A percentile compares a stretch with the other conserved stretches of the same genome.
These are phyloP conservation scores for Crithidia acanthocephali DNA, from an alignment of 208 protist genomes.

Conservation along the genomic window DNA sequence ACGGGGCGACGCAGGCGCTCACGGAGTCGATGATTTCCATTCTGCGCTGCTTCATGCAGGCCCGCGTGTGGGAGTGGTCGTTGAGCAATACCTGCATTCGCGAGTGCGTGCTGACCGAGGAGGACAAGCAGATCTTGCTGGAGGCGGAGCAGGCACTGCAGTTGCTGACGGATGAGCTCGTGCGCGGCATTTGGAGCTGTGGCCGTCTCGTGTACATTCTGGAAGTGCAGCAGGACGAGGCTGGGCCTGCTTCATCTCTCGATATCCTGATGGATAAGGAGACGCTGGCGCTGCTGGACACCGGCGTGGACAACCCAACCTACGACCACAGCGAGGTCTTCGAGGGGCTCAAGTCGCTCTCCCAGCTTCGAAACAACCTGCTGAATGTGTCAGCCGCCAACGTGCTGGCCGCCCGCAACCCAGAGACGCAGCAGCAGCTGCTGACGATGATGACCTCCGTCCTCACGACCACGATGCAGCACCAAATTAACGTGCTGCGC, in stretches of 20 bases:
- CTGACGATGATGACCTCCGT: slow-evolving; percentile 35
- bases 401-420: slow-evolving; percentile 4
- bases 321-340: slow-evolving; percentile 23
- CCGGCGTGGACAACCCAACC: slow-evolving; percentile 5
- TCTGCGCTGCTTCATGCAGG: slow-evolving; percentile 34
- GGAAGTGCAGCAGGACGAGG: slow-evolving; percentile 30
- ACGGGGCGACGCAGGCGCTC: slow-evolving; percentile 9
- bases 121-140: slow-evolving; percentile 27
- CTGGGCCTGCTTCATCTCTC: slow-evolving; percentile 23
- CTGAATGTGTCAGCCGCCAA: slow-evolving; percentile 5
- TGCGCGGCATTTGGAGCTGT: slow-evolving; percentile 9
- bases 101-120: slow-evolving; percentile 34
- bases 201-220: slow-evolving; percentile 17
- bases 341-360: slow-evolving; percentile 16
- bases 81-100: slow-evolving; percentile 47
- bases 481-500: slow-evolving; percentile 24
- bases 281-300: slow-evolving; percentile 25
- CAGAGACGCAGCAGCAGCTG: slow-evolving; percentile 32
- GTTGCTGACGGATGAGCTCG: slow-evolving; percentile 25
- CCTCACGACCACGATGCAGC: slow-evolving; percentile 26
- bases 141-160: slow-evolving; percentile 36
- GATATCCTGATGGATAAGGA: slow-evolving; percentile 32
- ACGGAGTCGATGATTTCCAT: slow-evolving; percentile 24
- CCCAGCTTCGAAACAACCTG: slow-evolving; percentile 21
- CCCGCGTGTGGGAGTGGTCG: slow-evolving; percentile 48